Conservation (phyloP, 371 early-diverging fungal genomes). For the Fennellomyces sp. region DNA sequence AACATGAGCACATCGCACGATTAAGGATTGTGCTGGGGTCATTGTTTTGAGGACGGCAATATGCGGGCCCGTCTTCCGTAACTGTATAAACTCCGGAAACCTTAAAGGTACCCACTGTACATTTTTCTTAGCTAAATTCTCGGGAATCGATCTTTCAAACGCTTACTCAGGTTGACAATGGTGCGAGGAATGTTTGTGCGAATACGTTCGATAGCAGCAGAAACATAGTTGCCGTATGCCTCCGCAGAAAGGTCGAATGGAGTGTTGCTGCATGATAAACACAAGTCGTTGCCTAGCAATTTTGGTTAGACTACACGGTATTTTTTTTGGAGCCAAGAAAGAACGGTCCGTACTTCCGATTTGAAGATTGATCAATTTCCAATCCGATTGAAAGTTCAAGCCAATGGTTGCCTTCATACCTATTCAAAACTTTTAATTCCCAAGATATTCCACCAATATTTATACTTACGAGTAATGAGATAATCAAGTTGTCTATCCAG, state of each 20-base stretch:
- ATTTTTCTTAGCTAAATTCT: no score
- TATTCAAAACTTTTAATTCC: no score
- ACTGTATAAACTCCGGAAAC: conserved; percentile 13
- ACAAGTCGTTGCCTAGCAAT: conserved; percentile 17
- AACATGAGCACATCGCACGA: conserved; percentile 10
- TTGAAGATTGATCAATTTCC: conserved; percentile 46
- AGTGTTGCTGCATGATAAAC: conserved; percentile 5
- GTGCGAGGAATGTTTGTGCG: conserved; percentile 7
- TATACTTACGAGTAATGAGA: conserved; percentile 29
- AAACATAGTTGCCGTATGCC: conserved; percentile 7
- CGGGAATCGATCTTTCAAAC: no score
- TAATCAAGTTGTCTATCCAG: conserved; percentile 38
- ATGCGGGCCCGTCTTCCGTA: conserved; percentile 4
- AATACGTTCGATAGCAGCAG: conserved; percentile 10
- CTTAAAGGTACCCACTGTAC: conserved; percentile 11
- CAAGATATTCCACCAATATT: no score
- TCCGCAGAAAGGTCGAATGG: conserved; percentile 3
- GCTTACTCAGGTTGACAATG: conserved; percentile 15
- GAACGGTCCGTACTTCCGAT: conserved; percentile 39
- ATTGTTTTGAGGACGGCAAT: conserved; percentile 6
- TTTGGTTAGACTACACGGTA: not conserved
- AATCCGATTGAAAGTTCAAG: conserved; percentile 24
- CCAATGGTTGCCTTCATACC: conserved; percentile 18
- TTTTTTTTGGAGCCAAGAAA: not conserved
- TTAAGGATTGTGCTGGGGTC: not conserved